Base-by-base conservation (phyloP, 352 stramenopile species). In the Globisporangium lucens region DNA sequence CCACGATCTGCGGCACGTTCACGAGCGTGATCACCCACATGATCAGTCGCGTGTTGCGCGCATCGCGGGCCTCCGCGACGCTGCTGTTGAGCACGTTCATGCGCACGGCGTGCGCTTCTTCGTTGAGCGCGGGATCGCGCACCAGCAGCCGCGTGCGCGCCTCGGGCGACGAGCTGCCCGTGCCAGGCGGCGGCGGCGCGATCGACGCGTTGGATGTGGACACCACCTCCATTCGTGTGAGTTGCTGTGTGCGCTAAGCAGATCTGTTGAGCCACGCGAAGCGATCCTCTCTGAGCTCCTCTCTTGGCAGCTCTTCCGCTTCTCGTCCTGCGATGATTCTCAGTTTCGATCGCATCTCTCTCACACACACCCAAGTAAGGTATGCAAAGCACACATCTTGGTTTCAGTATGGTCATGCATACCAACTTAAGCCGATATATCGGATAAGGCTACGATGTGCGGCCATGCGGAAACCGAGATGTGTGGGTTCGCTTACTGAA, bases 81-180 rank as follows among this genome's bases (percentile, higher is more conserved):
- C 79, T 90, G 71, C 79, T 92, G 71, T 92, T 93, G 57, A 95
- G 80, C 62, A 95, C 85, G 68, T 93, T 95, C 55, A 93, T 75
- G 10, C 87, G 84, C 62, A 95, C 87, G 30, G 84, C 85, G 62
- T 93, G 87, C 24, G 82, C 87, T 66, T 94, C 87, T 65, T 89
- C 83, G 46, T 83, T 75, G 17, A 51, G 43, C 8, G 43, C 43
- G 2, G 43, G 43, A 24, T 79, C 70, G 59, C 75, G 69, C 38
- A 52, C 62, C 17, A 85, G 67, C 43, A 85, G 71, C 56, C 75
- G 72, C 61, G 78, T 69, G 61, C 70, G 71, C 47, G 73, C 68
- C 46, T 73, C 66, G 30, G 63, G 58, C 9, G 65, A 72, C 60
- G 52, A 41, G 24, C 22, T 69, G n/a, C 56, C 56, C 17, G 35